A percentile compares a stretch with the other conserved stretches of the same genome.
phyloP scores from a whole-genome alignment of 257 asterid genomes.

The Prunella vulgaris region DNA sequence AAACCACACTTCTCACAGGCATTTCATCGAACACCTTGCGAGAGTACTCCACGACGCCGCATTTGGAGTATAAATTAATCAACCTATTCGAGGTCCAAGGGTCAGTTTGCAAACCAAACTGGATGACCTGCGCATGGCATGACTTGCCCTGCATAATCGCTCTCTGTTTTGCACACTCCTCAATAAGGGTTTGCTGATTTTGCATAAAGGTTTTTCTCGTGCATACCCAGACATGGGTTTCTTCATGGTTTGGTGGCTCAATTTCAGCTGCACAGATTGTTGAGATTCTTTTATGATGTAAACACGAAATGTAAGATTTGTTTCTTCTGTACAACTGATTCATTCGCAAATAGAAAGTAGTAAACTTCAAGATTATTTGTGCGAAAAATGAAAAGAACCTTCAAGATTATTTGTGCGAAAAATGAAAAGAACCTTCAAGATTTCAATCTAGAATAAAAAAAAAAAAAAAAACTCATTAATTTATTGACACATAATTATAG shows the following conservation, averaged over 20 bases:
- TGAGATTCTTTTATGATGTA: conserved; percentile 27
- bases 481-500: too few species aligned
- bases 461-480: too few species aligned
- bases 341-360: conserved; percentile 23
- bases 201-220: conserved; percentile 31
- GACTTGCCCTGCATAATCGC: conserved; percentile 39
- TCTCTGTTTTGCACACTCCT: conserved; percentile 51
- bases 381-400: background rate
- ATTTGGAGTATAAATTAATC: conserved; percentile 61
- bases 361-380: background rate
- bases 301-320: background rate
- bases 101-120: conserved; percentile 49
- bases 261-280: conserved; percentile 26
- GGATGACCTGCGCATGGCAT: conserved; percentile 56
- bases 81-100: conserved; percentile 66
- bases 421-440: background rate
- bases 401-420: background rate
- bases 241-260: conserved; percentile 25
- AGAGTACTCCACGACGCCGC: conserved; percentile 37
- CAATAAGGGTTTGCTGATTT: conserved; percentile 44
- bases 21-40: conserved; percentile 73
- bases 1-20: conserved; percentile 54
- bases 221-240: conserved; percentile 21
- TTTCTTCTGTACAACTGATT: conserved; percentile 32
- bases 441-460: background rate